These are phyloP conservation scores for Porodaedalea pini DNA, from an alignment of 1,284 basidiomycete species.

Conservation along the genomic window DNA sequence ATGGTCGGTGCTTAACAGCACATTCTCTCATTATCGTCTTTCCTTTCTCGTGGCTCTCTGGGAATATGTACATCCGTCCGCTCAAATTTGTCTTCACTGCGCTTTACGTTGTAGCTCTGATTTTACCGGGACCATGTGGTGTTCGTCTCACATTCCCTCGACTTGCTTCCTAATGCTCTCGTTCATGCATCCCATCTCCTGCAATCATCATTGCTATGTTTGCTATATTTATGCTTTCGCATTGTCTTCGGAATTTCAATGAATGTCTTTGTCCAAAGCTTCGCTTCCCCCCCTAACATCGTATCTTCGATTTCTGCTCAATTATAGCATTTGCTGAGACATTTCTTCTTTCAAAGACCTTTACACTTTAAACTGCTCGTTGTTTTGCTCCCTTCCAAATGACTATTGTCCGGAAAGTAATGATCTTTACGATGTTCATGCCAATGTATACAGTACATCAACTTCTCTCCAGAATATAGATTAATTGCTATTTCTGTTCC, in stretches of 20 bases:
- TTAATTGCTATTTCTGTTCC: neutral
- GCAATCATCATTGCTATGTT: no score
- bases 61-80: neutral
- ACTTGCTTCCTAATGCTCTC: neutral
- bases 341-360: no score
- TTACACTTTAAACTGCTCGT: no score
- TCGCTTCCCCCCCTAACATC: no score
- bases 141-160: no score
- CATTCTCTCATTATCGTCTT: neutral
- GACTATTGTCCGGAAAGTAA: no score
- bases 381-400: no score
- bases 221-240: neutral
- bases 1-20: neutral
- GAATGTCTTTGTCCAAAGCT: no score
- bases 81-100: neutral
- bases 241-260: neutral
- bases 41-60: neutral
- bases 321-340: no score
- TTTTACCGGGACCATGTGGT: neutral
- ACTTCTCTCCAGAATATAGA: neutral
- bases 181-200: neutral
- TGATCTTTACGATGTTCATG: no score
- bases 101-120: conserved; percentile 6
- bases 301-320: no score
- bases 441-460: neutral